Evolutionary conservation across 1,284 basidiomycete genomes (phyloP), one percentile per base, ranked within the genome.

Genomic region (Mixia osmundae): DNA sequence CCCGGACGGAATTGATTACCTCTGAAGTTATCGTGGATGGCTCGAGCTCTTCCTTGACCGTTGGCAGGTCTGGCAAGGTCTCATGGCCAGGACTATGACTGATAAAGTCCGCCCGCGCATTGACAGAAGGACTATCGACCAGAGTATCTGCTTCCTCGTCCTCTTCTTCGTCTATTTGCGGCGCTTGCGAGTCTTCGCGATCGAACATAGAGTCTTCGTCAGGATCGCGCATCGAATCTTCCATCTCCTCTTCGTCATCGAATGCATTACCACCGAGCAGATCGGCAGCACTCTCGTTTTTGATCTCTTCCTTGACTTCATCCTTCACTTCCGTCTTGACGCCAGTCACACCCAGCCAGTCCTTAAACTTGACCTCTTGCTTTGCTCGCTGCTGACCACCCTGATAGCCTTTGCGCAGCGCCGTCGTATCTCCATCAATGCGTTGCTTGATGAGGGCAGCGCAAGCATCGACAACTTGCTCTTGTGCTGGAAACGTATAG

Each of bases 401-500:
- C n/a, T 36, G 37, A 28, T 40, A 32, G 20, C 48, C 29, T 36
- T 42, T 23, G 30, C 20, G 29, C 16, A 51, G 27, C 4, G 46
- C 47, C 20, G 39, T 37, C 26, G 47, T 45, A 5, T 46, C 45
- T 7, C 58, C 57, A 0, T 53, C 42, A 14, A 69, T 64, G 2
- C 77, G 38, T 15, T 41, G 56, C 25, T 61, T 63, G 1, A 79
- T 76, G 2, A 94, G 61, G 32, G 80, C 72, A 0, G 78, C 80
- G 52, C 89, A 95, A 0, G 89, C 87, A 21, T 74, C 67, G 26
- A 95, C 76, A 24, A 97, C 89, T 30, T 77, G 67, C 10, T 80
- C 72, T 50, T 97, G 89, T 2, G 89, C 77, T 0, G 91, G 82
- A 49, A 97, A 97, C 36, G 75, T 80, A 55, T 95, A 94, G 67